Evolutionary conservation across 2,329 filamentous ascomycete species (phyloP).

Genomic region (Annulohypoxylon truncatum): DNA sequence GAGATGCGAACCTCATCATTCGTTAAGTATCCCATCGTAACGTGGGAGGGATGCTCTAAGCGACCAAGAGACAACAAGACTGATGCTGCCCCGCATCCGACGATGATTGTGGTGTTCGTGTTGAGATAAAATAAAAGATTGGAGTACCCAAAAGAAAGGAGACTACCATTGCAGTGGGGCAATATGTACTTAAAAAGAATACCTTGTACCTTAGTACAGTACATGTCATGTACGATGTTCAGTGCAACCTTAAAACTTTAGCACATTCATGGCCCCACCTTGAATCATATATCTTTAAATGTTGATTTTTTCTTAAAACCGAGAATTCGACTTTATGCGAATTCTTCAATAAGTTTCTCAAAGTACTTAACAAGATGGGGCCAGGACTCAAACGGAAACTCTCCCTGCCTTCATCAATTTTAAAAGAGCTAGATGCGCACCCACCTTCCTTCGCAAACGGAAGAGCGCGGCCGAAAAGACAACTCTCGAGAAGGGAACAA

Average conservation of each 20-base stretch:
- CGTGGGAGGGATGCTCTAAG: background rate
- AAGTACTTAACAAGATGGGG: conserved; percentile 42
- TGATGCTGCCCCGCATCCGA: conserved; percentile 21
- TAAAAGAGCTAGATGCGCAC: conserved; percentile 57
- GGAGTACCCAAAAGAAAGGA: background rate
- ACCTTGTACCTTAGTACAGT: too few relatives aligned
- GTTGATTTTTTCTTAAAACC: background rate
- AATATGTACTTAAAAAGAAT: background rate
- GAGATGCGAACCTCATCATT: conserved; percentile 67
- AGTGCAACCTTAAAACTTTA: background rate
- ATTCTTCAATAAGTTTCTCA: background rate
- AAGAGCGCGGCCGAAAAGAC: conserved; percentile 36
- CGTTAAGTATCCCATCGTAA: conserved; percentile 62
- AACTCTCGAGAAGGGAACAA: conserved; percentile 49
- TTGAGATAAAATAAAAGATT: conserved; percentile 1
- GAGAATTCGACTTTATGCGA: background rate
- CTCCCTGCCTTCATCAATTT: conserved; percentile 56
- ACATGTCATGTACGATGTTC: background rate
- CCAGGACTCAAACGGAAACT: conserved; percentile 52
- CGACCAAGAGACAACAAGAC: background rate
- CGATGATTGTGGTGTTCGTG: background rate
- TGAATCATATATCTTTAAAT: background rate
- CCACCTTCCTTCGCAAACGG: conserved; percentile 24
- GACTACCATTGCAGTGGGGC: conserved; percentile 31
- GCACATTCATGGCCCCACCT: background rate